Evolutionary conservation across 192 early-diverging fungal genomes (phyloP).

Genomic region (Coemansia sp.): DNA sequence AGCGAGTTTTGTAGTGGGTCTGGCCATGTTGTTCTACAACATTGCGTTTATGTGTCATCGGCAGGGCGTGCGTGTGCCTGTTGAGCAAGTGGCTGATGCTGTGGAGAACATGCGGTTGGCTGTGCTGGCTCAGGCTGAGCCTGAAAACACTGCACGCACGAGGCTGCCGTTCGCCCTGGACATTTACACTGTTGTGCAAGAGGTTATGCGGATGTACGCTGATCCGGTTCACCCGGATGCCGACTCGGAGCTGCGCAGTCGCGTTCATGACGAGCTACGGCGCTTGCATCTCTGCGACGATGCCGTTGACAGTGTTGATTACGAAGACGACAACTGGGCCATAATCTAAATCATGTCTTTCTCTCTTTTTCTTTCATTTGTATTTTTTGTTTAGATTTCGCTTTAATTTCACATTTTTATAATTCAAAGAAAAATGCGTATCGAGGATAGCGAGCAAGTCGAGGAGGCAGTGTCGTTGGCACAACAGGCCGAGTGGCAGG

Average conservation of each 20-base stretch:
- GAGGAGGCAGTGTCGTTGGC: constrained; percentile 15
- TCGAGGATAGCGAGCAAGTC: constrained; percentile 10
- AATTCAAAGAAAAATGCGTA: neutral
- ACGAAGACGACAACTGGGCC: constrained; percentile 49
- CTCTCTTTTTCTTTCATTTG: neutral
- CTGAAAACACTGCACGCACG: constrained; percentile 14
- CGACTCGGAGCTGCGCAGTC: constrained; percentile 16
- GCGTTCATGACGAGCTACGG: constrained; percentile 36
- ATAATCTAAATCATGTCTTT: constrained; percentile 20
- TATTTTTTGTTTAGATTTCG: neutral
- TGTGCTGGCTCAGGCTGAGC: constrained; percentile 21
- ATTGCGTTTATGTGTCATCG: constrained; percentile 40
- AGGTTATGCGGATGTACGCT: constrained; percentile 33
- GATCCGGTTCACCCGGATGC: constrained; percentile 9
- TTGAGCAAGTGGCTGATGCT: constrained; percentile 29
- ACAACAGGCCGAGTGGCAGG: constrained; percentile 41
- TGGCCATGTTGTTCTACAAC: constrained; percentile 48
- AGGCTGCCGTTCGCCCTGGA: constrained; percentile 33
- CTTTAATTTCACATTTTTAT: neutral
- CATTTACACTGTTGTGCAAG: constrained; percentile 33
- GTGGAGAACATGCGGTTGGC: constrained; percentile 40
- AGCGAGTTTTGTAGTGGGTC: constrained; percentile 40
- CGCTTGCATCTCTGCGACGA: constrained; percentile 49
- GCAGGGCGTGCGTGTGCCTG: constrained; percentile 33
- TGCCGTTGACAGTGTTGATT: constrained; percentile 37